These are phyloP conservation scores for Lactarius psammicola DNA, from an alignment of 768 basidiomycete species.

Conservation along the genomic window DNA sequence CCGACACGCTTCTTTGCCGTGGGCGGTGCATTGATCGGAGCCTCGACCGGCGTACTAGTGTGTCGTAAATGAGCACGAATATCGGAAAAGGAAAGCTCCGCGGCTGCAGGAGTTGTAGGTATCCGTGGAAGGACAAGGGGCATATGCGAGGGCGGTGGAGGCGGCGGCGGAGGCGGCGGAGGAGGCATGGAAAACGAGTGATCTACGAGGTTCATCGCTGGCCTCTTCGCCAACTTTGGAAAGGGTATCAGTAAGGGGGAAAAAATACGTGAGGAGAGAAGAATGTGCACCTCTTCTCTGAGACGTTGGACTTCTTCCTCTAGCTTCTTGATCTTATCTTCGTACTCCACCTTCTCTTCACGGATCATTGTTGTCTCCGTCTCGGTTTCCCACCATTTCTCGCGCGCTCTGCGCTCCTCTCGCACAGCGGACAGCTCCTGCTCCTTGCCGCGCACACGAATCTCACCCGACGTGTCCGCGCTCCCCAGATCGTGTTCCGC, in stretches of 20 bases:
- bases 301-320: constrained; percentile 64
- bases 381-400: constrained; percentile 43
- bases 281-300: constrained; percentile 51
- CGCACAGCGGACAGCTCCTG: constrained; percentile 57
- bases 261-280: background rate
- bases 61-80: constrained; percentile 68
- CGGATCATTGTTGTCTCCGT: constrained; percentile 36
- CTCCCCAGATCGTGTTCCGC: constrained; percentile 21
- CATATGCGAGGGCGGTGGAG: constrained; percentile 20
- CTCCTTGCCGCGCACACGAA: constrained; percentile 57
- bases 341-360: constrained; percentile 53
- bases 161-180: constrained; percentile 29
- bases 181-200: constrained; percentile 21
- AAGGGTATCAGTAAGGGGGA: background rate
- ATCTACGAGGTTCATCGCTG: background rate
- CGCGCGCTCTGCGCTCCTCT: constrained; percentile 49
- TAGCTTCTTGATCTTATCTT: constrained; percentile 58
- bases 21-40: constrained; percentile 54
- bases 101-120: constrained; percentile 32
- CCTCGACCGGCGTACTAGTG: constrained; percentile 55
- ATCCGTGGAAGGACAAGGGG: constrained; percentile 25
- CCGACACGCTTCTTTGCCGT: constrained; percentile 48
- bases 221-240: constrained; percentile 18
- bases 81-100: constrained; percentile 47
- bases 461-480: constrained; percentile 44